A percentile compares a stretch with the other conserved stretches of the same genome.
Evolutionary conservation across 1,284 basidiomycete species (phyloP).

Genomic region (Abortiporus biennis): DNA sequence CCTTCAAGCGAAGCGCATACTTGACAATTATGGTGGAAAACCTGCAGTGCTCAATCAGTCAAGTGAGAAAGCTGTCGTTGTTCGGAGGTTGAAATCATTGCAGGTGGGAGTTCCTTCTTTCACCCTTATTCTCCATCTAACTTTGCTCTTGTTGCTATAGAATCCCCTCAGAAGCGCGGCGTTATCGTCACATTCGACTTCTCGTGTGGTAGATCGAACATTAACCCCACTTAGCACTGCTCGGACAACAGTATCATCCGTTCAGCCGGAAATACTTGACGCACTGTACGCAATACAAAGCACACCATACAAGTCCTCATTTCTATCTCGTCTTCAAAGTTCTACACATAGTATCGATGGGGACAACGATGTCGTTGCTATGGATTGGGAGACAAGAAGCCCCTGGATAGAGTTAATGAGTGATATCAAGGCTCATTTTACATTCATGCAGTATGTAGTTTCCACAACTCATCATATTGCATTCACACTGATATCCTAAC

Average conservation of each 20-base stretch:
- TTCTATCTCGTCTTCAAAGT: constrained; percentile 54
- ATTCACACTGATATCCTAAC: no score
- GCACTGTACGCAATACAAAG: constrained; percentile 49
- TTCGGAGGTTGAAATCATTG: constrained; percentile 12
- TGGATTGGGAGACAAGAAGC: constrained; percentile 65
- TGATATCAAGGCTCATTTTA: constrained; percentile 60
- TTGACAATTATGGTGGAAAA: constrained; percentile 6
- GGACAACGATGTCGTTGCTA: constrained; percentile 42
- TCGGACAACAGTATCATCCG: no score
- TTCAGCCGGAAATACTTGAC: constrained; percentile 41
- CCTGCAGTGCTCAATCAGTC: neutral
- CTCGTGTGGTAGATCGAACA: constrained; percentile 4
- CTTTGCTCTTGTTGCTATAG: constrained; percentile 10
- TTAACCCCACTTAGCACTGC: no score
- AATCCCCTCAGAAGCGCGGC: constrained; percentile 1
- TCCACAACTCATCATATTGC: neutral
- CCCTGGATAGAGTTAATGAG: constrained; percentile 72
- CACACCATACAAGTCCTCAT: constrained; percentile 58
- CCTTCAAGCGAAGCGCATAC: constrained; percentile 9
- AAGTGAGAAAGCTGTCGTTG: constrained; percentile 8
- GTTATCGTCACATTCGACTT: constrained; percentile 16
- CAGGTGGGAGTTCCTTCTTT: constrained; percentile 11
- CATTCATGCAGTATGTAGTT: constrained; percentile 46
- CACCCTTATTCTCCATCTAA: constrained; percentile 9
- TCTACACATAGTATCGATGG: neutral